phyloP scores from a whole-genome alignment of 2,329 filamentous ascomycete genomes.

The Nigrospora sphaerica region DNA sequence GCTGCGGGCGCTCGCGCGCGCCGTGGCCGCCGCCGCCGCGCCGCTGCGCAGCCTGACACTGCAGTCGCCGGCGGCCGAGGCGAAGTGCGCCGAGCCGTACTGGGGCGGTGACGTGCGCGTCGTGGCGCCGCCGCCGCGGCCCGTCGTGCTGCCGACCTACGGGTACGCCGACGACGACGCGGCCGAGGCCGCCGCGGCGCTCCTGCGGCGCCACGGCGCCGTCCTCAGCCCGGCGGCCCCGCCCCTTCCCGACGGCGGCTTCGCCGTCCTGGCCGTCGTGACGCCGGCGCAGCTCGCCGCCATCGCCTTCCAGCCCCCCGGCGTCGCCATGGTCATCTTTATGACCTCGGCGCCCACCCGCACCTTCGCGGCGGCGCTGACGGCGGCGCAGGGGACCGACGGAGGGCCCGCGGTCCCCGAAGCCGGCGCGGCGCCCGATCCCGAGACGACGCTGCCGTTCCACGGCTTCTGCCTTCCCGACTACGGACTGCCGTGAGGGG shows the following conservation, averaged over 20 bases:
- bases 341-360: no score
- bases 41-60: slow-evolving; percentile 3
- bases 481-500: neutral
- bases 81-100: neutral
- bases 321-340: no score
- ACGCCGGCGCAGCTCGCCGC: neutral
- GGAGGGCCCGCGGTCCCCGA: no score
- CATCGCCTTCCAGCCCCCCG: no score
- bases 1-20: neutral
- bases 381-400: no score
- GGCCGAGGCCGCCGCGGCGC: neutral
- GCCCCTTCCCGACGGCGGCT: neutral
- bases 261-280: neutral
- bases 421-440: no score
- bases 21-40: neutral
- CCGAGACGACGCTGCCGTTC: neutral
- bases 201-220: neutral
- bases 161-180: no score
- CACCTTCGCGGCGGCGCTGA: no score
- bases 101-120: no score
- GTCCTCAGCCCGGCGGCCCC: neutral
- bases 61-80: neutral
- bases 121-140: no score
- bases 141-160: neutral
- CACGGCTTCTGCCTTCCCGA: slow-evolving; percentile 4